Evolutionary conservation across 306 rosid genomes (phyloP), one percentile per base, ranked within the genome.

Genomic region (Pyrus betulifolia): DNA sequence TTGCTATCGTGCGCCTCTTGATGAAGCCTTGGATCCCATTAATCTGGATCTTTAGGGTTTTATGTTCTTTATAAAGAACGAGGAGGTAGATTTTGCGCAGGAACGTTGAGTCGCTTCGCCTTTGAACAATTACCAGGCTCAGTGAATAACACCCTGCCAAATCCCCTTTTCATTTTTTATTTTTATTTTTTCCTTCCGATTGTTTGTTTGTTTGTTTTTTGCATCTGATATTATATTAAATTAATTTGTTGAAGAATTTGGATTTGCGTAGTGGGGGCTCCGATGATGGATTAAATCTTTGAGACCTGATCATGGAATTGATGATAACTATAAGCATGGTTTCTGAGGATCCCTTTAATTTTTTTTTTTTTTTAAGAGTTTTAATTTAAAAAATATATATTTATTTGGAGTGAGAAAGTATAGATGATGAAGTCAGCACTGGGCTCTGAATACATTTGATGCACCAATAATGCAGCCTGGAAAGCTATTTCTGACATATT

Each of bases 231-330:
- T 14, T 5, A 10, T 57, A n/a, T 55, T 2, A 55, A 55, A 55
- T 6, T 19, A 1, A 15, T 27, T 71, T 21, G 8, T 10, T 9
- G 1, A 49, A 49, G 19, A 49, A 49, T 15, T 13, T 3, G 0
- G 35, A 30, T 30, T 7, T 17, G 1, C 2, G 1, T 18, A 4
- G 12, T 2, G 6, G 59, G 66, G 83, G 86, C 67, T 91, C 93
- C 97, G n/a, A 76, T 96, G 98, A 96, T 96, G 99, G 97, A 91
- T 92, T 90, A 5, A 77, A 96, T 96, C 99, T 96, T 96, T 91
- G 99, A 96, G 99, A 96, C 93, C 99, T 96, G 98, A 96, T 86
- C 72, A 33, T 83, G 74, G 45, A 72, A 59, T 86, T 86, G 99
- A 92, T 91, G 99, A 91, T 75, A 91, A 42, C 90, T 70, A 84